Conservation (phyloP, 2,329 filamentous ascomycete genomes). For the Stagonosporopsis cucurbitacearum region DNA sequence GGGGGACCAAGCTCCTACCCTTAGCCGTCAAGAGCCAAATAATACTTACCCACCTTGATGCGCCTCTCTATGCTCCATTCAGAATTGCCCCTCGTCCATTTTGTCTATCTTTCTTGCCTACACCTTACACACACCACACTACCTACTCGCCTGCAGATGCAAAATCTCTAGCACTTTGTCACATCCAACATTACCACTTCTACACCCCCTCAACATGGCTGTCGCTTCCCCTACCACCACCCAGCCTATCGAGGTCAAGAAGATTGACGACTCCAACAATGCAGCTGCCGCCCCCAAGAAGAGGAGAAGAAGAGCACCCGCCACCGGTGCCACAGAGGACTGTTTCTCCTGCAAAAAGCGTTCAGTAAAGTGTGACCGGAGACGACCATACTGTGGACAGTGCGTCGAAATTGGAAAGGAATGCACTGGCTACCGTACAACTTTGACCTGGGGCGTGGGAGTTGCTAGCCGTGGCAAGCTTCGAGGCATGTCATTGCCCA, state of each 20-base stretch:
- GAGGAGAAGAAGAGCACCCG: slow-evolving; percentile 84
- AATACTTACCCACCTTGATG: slow-evolving; percentile 49
- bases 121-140: slow-evolving; percentile 41
- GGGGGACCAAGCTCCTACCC: slow-evolving; percentile 44
- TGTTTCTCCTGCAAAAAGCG: slow-evolving; percentile 93
- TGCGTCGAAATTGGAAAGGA: slow-evolving; percentile 91
- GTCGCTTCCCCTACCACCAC: slow-evolving; percentile 41
- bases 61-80: slow-evolving; percentile 47
- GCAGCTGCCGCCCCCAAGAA: slow-evolving; percentile 56
- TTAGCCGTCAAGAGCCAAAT: slow-evolving; percentile 43
- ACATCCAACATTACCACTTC: slow-evolving; percentile 12
- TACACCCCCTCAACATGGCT: slow-evolving; percentile 40
- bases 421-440: slow-evolving; percentile 95
- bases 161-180: slow-evolving; percentile 33
- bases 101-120: slow-evolving; percentile 44
- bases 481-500: slow-evolving; percentile 79
- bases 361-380: slow-evolving; percentile 84
- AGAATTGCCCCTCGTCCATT: slow-evolving; percentile 45
- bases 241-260: slow-evolving; percentile 44
- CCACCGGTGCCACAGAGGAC: slow-evolving; percentile 89
- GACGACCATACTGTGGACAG: slow-evolving; percentile 92
- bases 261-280: slow-evolving; percentile 37
- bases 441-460: slow-evolving; percentile 94
- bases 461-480: slow-evolving; percentile 96
- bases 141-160: slow-evolving; percentile 43